These are phyloP conservation scores for Priceomyces medius DNA, from an alignment of 805 yeast genomes.

Conservation along the genomic window DNA sequence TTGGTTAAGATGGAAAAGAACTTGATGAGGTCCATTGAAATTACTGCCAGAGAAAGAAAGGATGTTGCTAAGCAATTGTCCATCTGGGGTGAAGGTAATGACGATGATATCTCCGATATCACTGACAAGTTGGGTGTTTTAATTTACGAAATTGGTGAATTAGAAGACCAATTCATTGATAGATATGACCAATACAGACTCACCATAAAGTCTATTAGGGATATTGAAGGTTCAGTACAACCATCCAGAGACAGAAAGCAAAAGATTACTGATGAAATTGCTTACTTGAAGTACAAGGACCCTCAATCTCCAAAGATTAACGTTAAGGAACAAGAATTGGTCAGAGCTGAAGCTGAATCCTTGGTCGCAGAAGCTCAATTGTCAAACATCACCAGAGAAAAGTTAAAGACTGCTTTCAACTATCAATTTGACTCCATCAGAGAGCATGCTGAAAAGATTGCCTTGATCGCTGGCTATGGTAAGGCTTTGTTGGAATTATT, in stretches of 20 bases:
- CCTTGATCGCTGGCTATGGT: conserved; percentile 98
- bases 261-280: conserved; percentile 96
- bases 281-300: conserved; percentile 96
- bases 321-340: conserved; percentile 96
- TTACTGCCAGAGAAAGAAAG: conserved; percentile 89
- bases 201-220: conserved; percentile 89
- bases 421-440: conserved; percentile 95
- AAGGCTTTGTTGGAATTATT: conserved; percentile 93
- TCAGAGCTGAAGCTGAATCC: conserved; percentile 98
- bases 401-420: conserved; percentile 94
- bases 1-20: conserved; percentile 95
- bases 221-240: conserved; percentile 96
- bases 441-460: conserved; percentile 94
- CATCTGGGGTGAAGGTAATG: conserved; percentile 96
- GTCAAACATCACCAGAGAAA: conserved; percentile 96
- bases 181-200: conserved; percentile 97
- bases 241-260: conserved; percentile 98
- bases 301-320: conserved; percentile 96
- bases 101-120: conserved; percentile 94
- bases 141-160: conserved; percentile 93
- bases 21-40: conserved; percentile 89
- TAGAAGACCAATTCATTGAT: conserved; percentile 97
- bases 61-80: conserved; percentile 97
- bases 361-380: conserved; percentile 98
- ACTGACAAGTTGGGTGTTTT: conserved; percentile 97